phyloP scores from a whole-genome alignment of 2,329 filamentous ascomycete species.

The Aureobasidium sp. region DNA sequence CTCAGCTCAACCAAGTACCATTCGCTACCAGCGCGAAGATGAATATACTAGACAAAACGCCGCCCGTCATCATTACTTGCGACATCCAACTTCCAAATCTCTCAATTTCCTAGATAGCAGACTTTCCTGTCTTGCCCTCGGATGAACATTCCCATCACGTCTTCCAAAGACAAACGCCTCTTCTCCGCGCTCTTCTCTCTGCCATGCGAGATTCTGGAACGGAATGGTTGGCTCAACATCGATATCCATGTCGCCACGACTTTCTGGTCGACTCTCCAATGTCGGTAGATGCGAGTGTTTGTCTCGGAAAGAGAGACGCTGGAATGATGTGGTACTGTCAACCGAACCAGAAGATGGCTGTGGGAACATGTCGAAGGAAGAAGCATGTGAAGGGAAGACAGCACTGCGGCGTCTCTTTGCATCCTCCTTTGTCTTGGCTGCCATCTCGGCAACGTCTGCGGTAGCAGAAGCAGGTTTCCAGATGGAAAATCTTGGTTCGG shows the following conservation, averaged over 20 bases:
- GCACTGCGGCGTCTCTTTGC: slow-evolving; percentile 28
- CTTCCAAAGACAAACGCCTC: neutral
- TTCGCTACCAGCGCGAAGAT: neutral
- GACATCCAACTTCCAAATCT: neutral
- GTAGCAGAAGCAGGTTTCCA: slow-evolving; percentile 59
- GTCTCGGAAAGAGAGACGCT: neutral
- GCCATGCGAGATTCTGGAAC: neutral
- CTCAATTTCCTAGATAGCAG: neutral
- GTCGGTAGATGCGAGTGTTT: neutral
- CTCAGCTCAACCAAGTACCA: too few relatives aligned
- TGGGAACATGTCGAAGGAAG: neutral
- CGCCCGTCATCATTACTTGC: neutral
- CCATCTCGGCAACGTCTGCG: neutral
- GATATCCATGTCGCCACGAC: neutral
- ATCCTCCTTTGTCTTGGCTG: slow-evolving; percentile 20
- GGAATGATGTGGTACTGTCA: neutral
- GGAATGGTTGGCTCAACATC: neutral
- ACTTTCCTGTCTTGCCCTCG: neutral
- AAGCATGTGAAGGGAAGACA: neutral
- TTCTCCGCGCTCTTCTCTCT: neutral
- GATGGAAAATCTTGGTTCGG: slow-evolving; percentile 76
- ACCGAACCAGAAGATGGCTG: neutral
- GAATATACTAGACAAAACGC: neutral
- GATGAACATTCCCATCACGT: neutral
- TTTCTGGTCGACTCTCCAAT: neutral